Evolutionary conservation across 768 basidiomycete species (phyloP), one percentile per base, ranked within the genome.

Genomic region (Gymnopilus junonius): DNA sequence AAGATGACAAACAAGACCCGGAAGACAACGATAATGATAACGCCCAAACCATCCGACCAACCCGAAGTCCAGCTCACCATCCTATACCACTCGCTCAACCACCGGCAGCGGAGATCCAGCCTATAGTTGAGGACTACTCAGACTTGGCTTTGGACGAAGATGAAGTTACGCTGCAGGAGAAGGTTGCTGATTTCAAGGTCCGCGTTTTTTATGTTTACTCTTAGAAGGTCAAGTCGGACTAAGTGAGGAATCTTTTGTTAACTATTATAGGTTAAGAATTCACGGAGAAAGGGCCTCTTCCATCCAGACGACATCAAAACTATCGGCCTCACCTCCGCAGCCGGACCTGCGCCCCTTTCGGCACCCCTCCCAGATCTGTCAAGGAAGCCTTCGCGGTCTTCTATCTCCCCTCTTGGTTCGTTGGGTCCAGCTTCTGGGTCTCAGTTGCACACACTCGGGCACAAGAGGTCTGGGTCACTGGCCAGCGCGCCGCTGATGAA

Each of bases 251-350:
- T 15, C 32, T 4, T 14, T 10, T 0, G 10, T 40, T 12, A 54
- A 1, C 5, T 7, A 8, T 10, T 39, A 8, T 65, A 85, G 92
- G 79, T 89, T 81, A 92, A 88, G 75, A 92, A 89, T 65, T 86
- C 88, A 17, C 73, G 83, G 20, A 84, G 85, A n/a, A 85, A 86
- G 35, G 91, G 92, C 5, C 83, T 95, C 29, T 93, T 94, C 74
- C 94, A 94, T 71, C 94, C 94, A 1, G 88, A 94, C 70, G 94
- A 95, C 70, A 93, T 95, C 74, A 92, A 91, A 78, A 89, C 88
- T 2, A 78, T 91, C 23, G 91, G 82, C 8, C 73, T 92, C 29
- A 75, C 85, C 10, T 68, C 77, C 15, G 45, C 67, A 27, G 77
- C 79, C 17, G 70, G 80, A 12, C 84, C 91, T 6, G 86, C 83